Evolutionary conservation across 805 yeast genomes (phyloP).

Genomic region (Ogataea parapolymorpha): DNA sequence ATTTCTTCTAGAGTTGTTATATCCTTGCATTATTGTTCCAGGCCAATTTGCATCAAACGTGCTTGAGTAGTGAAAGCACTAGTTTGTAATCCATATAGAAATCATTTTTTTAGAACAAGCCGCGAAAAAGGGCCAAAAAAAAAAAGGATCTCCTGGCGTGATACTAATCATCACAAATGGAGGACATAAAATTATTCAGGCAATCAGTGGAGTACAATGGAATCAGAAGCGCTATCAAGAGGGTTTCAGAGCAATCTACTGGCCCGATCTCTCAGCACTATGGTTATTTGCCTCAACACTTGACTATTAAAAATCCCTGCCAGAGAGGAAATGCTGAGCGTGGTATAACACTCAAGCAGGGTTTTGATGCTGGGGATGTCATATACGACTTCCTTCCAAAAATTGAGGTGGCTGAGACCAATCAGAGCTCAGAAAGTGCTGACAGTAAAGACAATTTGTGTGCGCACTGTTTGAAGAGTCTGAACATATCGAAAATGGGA

Average conservation of each 20-base stretch:
- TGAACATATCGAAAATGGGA: slow-evolving; percentile 1
- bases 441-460: slow-evolving; percentile 13
- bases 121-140: slow-evolving; percentile 6
- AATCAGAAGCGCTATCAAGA: slow-evolving; percentile 9
- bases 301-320: slow-evolving; percentile 10
- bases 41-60: not conserved
- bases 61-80: slow-evolving; percentile 1
- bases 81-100: not conserved
- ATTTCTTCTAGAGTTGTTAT: not conserved
- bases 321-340: slow-evolving; percentile 14
- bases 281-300: slow-evolving; percentile 4
- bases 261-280: slow-evolving; percentile 6
- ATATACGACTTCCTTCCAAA: slow-evolving; percentile 9
- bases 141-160: slow-evolving; percentile 2
- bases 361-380: slow-evolving; percentile 2
- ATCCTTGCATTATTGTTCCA: slow-evolving; percentile 2
- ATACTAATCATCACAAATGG: not conserved
- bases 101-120: too few relatives aligned
- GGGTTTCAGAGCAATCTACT: slow-evolving; percentile 1
- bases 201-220: slow-evolving; percentile 2
- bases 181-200: not conserved
- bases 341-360: slow-evolving; percentile 3
- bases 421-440: not conserved
- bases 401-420: slow-evolving; percentile 17
- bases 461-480: slow-evolving; percentile 14